These are phyloP conservation scores for Xylaria curta DNA, from an alignment of 495 filamentous ascomycete genomes.

Conservation along the genomic window DNA sequence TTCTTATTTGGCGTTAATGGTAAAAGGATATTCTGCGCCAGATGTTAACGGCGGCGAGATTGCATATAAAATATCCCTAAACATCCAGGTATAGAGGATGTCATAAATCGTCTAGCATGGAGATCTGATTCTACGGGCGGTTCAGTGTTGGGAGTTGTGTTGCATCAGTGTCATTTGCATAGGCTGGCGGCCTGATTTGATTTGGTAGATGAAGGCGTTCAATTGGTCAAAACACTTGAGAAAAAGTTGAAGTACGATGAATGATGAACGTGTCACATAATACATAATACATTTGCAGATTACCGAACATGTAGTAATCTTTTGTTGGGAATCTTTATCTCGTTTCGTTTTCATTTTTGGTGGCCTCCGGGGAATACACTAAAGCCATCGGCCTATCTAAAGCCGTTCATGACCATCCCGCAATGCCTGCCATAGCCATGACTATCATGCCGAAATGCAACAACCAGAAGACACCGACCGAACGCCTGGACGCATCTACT, in stretches of 20 bases:
- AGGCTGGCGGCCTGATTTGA: constrained; percentile 35
- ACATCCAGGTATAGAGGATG: constrained; percentile 16
- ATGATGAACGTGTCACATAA: constrained; percentile 4
- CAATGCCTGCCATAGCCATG: constrained; percentile 39
- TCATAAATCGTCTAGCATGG: constrained; percentile 10
- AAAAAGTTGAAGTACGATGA: constrained; percentile 1
- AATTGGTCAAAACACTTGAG: constrained; percentile 29
- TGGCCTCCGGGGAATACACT: constrained; percentile 40
- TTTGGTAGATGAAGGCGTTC: constrained; percentile 22
- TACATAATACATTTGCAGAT: constrained; percentile 6
- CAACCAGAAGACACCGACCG: constrained; percentile 48
- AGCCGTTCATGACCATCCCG: constrained; percentile 34
- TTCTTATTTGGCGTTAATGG: constrained; percentile 27
- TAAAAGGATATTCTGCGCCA: constrained; percentile 5
- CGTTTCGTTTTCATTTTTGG: constrained; percentile 29
- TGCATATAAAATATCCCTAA: constrained; percentile 19
- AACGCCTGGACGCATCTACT: constrained; percentile 65
- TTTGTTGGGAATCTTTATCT: constrained; percentile 40
- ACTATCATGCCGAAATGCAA: constrained; percentile 46
- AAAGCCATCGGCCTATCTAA: constrained; percentile 35
- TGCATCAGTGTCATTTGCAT: constrained; percentile 17
- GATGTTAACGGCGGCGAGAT: not conserved
- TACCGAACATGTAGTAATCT: not conserved
- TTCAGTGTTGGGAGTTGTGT: not conserved
- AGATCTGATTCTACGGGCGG: constrained; percentile 23